Evolutionary conservation across 192 early-diverging fungal genomes (phyloP), one percentile per base, ranked within the genome.

Genomic region (Coemansia interrupta): DNA sequence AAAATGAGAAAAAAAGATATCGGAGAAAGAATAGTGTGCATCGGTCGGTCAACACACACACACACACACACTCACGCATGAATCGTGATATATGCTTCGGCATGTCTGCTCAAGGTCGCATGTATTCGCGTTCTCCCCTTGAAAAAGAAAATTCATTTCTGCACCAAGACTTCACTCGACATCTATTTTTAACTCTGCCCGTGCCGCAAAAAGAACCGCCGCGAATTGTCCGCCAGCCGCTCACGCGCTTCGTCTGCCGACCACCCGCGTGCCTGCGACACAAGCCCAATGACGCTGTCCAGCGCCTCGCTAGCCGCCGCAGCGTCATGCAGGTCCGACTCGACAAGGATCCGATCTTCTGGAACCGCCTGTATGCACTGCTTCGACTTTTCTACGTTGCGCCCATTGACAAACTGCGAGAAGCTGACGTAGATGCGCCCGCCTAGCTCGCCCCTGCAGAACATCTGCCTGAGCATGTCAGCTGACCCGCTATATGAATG

Each of bases 401-500:
- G 79, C 19, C 80, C 84, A 54, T 93, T 93, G 64, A 97, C 89
- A 49, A 82, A 67, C 24, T 77, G 60, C 8, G 90, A 92, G 76
- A 93, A 93, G 17, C 84, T 86, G 56, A 93, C 86, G 53, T 88
- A 97, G 2, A 91, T 72, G 67, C 81, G 68, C 49, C 60, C 66
- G 45, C 51, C 66, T 38, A 63, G 50, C 51, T 68, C 50, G 38
- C 72, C 78, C 15, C 26, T 58, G 15, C 72, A 41, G 26, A 79
- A 62, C 2, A 72, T 43, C 54, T 79, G 76, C 53, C 42, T 39
- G 15, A 90, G 60, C 66, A 87, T 86, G 45, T 95, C 90, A 20
- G 81, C 57, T 20, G 88, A 89, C 19, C 91, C 92, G 7, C 87
- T 86, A 61, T 84, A 97, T 15, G 92, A 94, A 60, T 97, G 94